Conservation (phyloP, 1,284 basidiomycete species). For the Polyporus tsugae region DNA sequence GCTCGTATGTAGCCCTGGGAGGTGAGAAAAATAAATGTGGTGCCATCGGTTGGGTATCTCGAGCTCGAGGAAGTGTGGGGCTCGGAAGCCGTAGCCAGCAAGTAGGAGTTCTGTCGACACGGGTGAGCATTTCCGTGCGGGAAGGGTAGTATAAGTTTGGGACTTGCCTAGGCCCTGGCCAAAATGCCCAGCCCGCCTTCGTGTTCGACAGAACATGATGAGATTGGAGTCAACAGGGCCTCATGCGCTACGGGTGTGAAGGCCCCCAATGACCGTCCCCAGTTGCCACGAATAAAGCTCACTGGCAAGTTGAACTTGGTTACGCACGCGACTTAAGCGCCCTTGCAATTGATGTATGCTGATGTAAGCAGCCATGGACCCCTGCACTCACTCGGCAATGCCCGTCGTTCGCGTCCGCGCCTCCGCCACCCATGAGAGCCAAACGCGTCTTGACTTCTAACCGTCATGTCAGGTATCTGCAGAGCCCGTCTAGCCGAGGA, state of each 20-base stretch:
- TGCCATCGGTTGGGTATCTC: slow-evolving; percentile 12
- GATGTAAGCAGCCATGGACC: slow-evolving; percentile 19
- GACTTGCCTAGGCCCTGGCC: not conserved
- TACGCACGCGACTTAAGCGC: not conserved
- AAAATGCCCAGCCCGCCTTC: slow-evolving; percentile 6
- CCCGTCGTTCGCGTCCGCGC: slow-evolving; percentile 25
- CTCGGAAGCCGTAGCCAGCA: slow-evolving; percentile 9
- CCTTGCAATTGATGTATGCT: slow-evolving; percentile 6
- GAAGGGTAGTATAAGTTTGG: not conserved
- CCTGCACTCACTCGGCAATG: slow-evolving; percentile 19
- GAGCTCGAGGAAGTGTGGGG: slow-evolving; percentile 9
- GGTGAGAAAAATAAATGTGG: not conserved
- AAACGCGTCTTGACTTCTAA: slow-evolving; percentile 24
- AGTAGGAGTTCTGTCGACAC: slow-evolving; percentile 16
- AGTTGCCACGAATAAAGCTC: not conserved
- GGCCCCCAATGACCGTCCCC: not conserved
- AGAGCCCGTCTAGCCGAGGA: slow-evolving; percentile 92
- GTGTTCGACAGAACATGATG: slow-evolving; percentile 17
- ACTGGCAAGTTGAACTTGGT: not conserved
- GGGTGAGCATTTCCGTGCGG: not conserved
- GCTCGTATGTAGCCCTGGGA: slow-evolving; percentile 29
- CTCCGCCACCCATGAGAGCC: slow-evolving; percentile 24
- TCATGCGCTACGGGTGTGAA: not conserved
- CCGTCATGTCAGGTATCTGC: slow-evolving; percentile 81
- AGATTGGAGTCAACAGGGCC: slow-evolving; percentile 7